Evolutionary conservation across 2,329 filamentous ascomycete genomes (phyloP), one percentile per base, ranked within the genome.

Genomic region (Hypoxylon sp.): DNA sequence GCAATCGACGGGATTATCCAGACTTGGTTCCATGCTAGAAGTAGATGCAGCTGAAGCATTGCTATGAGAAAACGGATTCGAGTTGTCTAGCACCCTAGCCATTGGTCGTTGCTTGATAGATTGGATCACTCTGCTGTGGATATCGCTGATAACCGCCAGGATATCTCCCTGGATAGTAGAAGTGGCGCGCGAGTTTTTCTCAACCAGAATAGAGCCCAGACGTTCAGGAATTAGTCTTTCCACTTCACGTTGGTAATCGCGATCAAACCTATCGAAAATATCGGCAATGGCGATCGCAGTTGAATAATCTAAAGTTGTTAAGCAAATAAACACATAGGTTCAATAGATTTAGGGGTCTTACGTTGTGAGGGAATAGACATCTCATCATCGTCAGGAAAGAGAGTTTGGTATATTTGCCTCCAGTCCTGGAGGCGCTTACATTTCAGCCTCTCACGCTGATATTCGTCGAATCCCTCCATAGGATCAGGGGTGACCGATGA

Each of bases 351-450:
- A 43, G 7, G 9, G 7, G 7, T 7, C 38, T 21, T 11, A 43
- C 38, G 17, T 21, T 17, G 38, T 19, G 38, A 43, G 19, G 38
- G 38, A 43, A 43, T 43, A 7, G 38, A 43, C 38, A 9, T 11
- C 38, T 43, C 38, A 43, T 43, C 17, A n/a, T 43, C 38, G 10
- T 43, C 38, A 4, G 38, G 38, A n/a, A 43, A 43, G 17, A 43
- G 38, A 3, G 10, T 43, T 43, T n/a, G 17, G 38, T 43, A 43
- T 9, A 43, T 43, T 19, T 43, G 38, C 38, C 21, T 43, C 38
- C 38, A 43, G 14, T 21, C 38, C 17, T 21, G n/a, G 17, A 43
- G 17, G 17, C 14, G 19, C 38, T 17, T 43, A 17, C 17, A 43
- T 21, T 43, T 43, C 17, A 43, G 38, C 2, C 17, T 43, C 38